Evolutionary conservation across 2,329 filamentous ascomycete genomes (phyloP).

Genomic region (Hyphodiscus sp.): DNA sequence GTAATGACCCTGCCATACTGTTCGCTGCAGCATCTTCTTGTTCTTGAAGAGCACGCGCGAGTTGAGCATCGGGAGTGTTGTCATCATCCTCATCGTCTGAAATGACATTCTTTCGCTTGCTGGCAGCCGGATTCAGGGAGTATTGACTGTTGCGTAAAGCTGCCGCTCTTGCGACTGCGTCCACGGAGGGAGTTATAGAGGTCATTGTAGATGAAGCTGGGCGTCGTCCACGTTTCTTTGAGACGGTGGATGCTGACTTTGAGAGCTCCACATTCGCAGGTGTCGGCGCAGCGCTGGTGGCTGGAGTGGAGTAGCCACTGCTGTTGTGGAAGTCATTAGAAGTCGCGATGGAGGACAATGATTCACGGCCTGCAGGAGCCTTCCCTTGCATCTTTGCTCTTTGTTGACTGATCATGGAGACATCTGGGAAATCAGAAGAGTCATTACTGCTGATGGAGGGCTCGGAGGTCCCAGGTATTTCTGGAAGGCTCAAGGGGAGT

Average conservation of each 20-base stretch:
- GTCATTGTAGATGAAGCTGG: slow-evolving; percentile 4
- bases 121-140: slow-evolving; percentile 35
- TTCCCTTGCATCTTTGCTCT: slow-evolving; percentile 18
- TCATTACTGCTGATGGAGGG: slow-evolving; percentile 11
- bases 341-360: slow-evolving; percentile 35
- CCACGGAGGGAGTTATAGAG: slow-evolving; percentile 24
- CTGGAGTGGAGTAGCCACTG: slow-evolving; percentile 53
- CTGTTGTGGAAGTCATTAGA: slow-evolving; percentile 36
- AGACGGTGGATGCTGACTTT: slow-evolving; percentile 18
- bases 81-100: slow-evolving; percentile 37
- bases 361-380: slow-evolving; percentile 26
- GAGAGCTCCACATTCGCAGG: slow-evolving; percentile 31
- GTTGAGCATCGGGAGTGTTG: slow-evolving; percentile 39
- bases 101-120: slow-evolving; percentile 38
- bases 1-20: slow-evolving; percentile 22
- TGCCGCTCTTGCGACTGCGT: slow-evolving; percentile 39
- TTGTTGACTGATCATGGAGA: slow-evolving; percentile 12
- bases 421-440: slow-evolving; percentile 12
- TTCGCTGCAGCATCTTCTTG: slow-evolving; percentile 38
- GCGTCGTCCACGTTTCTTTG: slow-evolving; percentile 22
- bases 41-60: slow-evolving; percentile 52
- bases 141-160: slow-evolving; percentile 44
- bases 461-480: not conserved
- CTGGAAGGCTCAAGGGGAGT: slow-evolving; percentile 2
- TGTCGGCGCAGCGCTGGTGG: slow-evolving; percentile 51